Percentiles rank a stretch among this genome's conserved stretches.
These are phyloP conservation scores for Verbascum thapsus DNA, from an alignment of 257 asterid genomes.

Conservation along the genomic window DNA sequence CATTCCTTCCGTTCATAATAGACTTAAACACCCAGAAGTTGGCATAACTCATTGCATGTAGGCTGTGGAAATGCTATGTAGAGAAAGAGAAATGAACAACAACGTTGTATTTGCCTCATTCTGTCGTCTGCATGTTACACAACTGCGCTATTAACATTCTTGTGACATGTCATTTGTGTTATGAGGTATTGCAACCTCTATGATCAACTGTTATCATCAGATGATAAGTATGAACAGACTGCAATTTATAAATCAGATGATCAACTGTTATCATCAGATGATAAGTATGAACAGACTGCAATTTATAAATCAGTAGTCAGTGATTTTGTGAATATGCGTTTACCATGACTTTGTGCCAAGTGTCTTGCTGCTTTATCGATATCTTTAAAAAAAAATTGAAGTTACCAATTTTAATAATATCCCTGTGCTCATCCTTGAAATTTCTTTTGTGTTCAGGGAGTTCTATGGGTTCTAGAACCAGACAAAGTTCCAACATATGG, in stretches of 20 bases:
- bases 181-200: background rate
- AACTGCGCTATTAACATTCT: background rate
- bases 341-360: constrained; percentile 22
- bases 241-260: no score
- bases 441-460: constrained; percentile 55
- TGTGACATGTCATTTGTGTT: background rate
- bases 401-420: constrained; percentile 20
- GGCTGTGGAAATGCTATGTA: background rate
- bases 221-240: no score
- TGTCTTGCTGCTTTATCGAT: background rate
- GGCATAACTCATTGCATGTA: background rate
- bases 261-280: background rate
- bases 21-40: background rate
- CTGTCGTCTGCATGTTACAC: background rate
- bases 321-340: background rate
- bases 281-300: no score
- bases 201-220: background rate
- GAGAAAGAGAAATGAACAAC: background rate
- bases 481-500: constrained; percentile 59
- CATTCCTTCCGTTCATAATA: background rate
- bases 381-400: background rate
- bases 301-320: no score
- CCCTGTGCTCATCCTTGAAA: background rate
- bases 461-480: constrained; percentile 75
- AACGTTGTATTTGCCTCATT: background rate